phyloP scores from a whole-genome alignment of 1,139 yeast genomes.

The Kodamaea alishanica region DNA sequence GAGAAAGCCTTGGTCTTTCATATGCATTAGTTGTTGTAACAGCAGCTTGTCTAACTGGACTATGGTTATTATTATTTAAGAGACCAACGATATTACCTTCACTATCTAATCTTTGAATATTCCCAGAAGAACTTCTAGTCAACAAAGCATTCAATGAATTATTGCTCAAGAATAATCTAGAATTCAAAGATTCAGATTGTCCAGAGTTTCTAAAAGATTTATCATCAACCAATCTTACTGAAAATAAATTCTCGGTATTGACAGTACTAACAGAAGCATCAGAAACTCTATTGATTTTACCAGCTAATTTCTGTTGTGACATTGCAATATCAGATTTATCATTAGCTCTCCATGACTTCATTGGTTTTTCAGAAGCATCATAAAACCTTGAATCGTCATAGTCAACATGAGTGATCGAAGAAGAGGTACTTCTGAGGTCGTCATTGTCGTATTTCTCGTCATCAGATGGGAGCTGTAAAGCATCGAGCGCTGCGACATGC shows the following conservation, averaged over 20 bases:
- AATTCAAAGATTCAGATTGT: constrained; percentile 27
- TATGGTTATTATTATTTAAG: constrained; percentile 14
- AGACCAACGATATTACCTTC: constrained; percentile 48
- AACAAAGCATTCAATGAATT: constrained; percentile 28
- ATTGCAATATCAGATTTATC: constrained; percentile 26
- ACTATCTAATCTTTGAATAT: constrained; percentile 51
- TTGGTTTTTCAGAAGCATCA: constrained; percentile 40
- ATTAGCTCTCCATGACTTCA: constrained; percentile 74
- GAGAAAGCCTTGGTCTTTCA: constrained; percentile 18
- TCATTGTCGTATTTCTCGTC: constrained; percentile 18
- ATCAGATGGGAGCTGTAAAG: constrained; percentile 48
- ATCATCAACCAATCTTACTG: constrained; percentile 73
- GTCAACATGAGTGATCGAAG: constrained; percentile 39
- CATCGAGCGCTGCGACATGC: constrained; percentile 49
- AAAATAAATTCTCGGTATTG: constrained; percentile 77
- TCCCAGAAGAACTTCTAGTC: constrained; percentile 38
- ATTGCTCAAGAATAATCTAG: constrained; percentile 26
- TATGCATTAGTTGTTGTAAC: constrained; percentile 5
- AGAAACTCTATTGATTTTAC: constrained; percentile 36
- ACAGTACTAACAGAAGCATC: constrained; percentile 77
- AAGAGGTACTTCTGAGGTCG: constrained; percentile 26
- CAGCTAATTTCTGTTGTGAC: constrained; percentile 11
- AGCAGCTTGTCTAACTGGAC: too few relatives aligned
- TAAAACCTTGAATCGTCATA: constrained; percentile 21
- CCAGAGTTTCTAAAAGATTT: constrained; percentile 29